Evolutionary conservation across 176 grass and related monocot species (phyloP).

Genomic region (Musa schizocarpa): DNA sequence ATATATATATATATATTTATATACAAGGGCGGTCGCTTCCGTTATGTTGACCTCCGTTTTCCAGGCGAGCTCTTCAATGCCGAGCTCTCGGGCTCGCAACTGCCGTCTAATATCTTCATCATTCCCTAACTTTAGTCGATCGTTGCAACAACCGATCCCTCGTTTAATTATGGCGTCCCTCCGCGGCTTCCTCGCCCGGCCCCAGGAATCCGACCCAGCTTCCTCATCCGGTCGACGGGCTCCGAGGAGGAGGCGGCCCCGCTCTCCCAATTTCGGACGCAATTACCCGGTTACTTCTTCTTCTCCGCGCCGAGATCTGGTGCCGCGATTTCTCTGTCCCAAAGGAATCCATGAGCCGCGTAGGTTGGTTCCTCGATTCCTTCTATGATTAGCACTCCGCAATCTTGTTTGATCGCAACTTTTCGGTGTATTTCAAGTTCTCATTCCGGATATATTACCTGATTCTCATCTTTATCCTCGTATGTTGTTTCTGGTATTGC

Average conservation of each 20-base stretch:
- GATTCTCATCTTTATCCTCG: no score
- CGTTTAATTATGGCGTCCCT: background rate
- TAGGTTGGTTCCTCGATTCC: background rate
- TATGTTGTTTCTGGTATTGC: no score
- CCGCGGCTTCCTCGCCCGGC: background rate
- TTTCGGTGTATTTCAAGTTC: background rate
- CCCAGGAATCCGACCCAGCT: constrained; percentile 13
- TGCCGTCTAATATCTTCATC: background rate
- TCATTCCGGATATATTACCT: background rate
- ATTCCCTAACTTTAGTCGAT: constrained; percentile 33
- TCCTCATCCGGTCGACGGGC: background rate
- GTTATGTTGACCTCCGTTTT: no score
- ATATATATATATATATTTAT: no score
- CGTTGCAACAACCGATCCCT: background rate
- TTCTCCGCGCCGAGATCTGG: background rate
- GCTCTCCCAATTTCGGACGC: background rate
- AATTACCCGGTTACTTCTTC: background rate
- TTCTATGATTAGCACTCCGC: background rate
- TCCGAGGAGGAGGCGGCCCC: background rate
- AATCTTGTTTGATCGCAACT: background rate
- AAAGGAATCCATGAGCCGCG: background rate
- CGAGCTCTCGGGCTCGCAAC: background rate
- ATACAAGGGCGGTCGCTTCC: no score
- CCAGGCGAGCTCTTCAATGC: background rate
- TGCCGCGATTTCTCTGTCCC: background rate